Percentiles rank a stretch among this genome's conserved stretches.
These are phyloP conservation scores for Takakia lepidozioides DNA, from an alignment of 225 moss, liverwort and hornwort species.

Conservation along the genomic window DNA sequence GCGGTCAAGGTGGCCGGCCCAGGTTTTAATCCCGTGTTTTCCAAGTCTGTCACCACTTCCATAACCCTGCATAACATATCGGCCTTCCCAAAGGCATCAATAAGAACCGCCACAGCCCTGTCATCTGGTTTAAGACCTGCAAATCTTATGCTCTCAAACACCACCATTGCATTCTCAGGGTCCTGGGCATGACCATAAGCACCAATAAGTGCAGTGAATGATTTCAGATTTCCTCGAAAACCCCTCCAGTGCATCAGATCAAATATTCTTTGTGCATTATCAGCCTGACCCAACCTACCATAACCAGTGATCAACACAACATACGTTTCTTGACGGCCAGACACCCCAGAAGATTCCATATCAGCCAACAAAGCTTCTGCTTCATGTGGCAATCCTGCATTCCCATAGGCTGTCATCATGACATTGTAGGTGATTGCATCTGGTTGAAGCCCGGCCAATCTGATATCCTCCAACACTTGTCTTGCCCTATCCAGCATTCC, in stretches of 20 bases:
- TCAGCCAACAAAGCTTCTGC: slow-evolving; percentile 53
- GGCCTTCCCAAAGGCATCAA: slow-evolving; percentile 57
- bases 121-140: slow-evolving; percentile 66
- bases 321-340: slow-evolving; percentile 38
- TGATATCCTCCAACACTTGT: slow-evolving; percentile 40
- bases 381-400: slow-evolving; percentile 47
- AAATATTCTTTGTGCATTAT: slow-evolving; percentile 65
- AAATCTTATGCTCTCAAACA: slow-evolving; percentile 55
- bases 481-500: slow-evolving; percentile 49
- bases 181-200: slow-evolving; percentile 64
- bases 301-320: slow-evolving; percentile 67
- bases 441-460: slow-evolving; percentile 42
- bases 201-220: slow-evolving; percentile 72
- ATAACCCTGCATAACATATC: slow-evolving; percentile 53
- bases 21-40: slow-evolving; percentile 43
- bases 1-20: slow-evolving; percentile 56
- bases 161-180: slow-evolving; percentile 43
- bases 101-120: slow-evolving; percentile 50
- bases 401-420: slow-evolving; percentile 70
- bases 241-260: slow-evolving; percentile 75
- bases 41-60: slow-evolving; percentile 52
- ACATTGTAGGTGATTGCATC: slow-evolving; percentile 69
- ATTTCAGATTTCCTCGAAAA: slow-evolving; percentile 47
- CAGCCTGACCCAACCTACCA: slow-evolving; percentile 49
- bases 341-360: slow-evolving; percentile 53